phyloP scores from a whole-genome alignment of 116 monocot species.

The Papilionanthe hybrid region DNA sequence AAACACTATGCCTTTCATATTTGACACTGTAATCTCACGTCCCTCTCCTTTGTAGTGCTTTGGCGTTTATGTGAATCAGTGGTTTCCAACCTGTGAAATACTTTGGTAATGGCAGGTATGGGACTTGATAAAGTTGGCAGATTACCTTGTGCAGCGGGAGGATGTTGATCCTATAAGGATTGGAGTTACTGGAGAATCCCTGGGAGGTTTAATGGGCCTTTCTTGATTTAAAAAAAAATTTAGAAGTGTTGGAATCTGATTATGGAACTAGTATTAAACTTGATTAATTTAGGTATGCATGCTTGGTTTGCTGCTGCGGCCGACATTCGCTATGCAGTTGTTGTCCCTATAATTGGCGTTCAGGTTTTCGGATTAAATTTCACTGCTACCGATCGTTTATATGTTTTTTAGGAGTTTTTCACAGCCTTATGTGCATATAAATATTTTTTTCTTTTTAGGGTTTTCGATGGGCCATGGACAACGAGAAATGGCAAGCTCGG shows the following conservation, averaged over 20 bases:
- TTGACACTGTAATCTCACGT: constrained; percentile 63
- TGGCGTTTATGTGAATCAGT: not conserved
- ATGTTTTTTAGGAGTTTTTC: not conserved
- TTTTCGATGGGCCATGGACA: constrained; percentile 88
- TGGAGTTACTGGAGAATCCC: constrained; percentile 95
- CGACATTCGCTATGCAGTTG: constrained; percentile 78
- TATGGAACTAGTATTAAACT: constrained; percentile 9
- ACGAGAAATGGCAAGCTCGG: constrained; percentile 88
- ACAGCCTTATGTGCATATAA: not conserved
- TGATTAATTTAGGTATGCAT: constrained; percentile 79
- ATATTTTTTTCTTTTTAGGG: constrained; percentile 34
- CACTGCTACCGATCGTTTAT: not conserved
- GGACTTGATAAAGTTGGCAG: constrained; percentile 96
- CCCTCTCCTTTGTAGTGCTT: not conserved
- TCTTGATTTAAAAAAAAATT: not conserved
- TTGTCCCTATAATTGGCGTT: constrained; percentile 91
- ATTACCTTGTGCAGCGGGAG: constrained; percentile 76
- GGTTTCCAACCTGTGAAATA: not conserved
- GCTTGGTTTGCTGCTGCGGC: constrained; percentile 95
- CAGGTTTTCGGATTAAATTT: constrained; percentile 50
- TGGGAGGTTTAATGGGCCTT: constrained; percentile 65
- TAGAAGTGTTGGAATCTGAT: not conserved
- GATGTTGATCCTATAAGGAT: constrained; percentile 79
- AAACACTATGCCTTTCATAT: constrained; percentile 94
- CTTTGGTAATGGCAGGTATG: constrained; percentile 51